phyloP scores from a whole-genome alignment of 257 asterid species.

The Solanum ossicruentum region DNA sequence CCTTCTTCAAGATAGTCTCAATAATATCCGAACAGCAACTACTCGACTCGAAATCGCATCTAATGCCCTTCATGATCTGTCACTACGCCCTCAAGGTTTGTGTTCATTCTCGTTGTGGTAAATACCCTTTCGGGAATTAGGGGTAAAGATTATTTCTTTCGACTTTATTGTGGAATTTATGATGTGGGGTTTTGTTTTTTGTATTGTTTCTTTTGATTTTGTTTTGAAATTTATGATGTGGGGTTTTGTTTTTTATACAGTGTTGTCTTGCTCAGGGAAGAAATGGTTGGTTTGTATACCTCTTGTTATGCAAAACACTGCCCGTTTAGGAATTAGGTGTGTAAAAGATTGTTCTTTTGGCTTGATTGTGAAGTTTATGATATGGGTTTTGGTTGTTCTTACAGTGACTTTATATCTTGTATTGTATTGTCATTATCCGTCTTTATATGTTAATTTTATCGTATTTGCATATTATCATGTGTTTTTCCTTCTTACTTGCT shows the following conservation, averaged over 20 bases:
- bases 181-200: not conserved
- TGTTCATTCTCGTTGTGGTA: not conserved
- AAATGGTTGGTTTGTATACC: not conserved
- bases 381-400: not conserved
- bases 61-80: constrained; percentile 70
- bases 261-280: not conserved
- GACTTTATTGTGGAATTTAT: too few species aligned
- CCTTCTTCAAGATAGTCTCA: constrained; percentile 72
- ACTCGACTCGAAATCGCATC: constrained; percentile 76
- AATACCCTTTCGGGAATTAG: not conserved
- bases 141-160: not conserved
- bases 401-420: too few species aligned
- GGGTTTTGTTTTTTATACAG: not conserved
- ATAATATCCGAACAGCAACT: constrained; percentile 74
- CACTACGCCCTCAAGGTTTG: constrained; percentile 68
- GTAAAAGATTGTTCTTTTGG: too few species aligned
- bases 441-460: too few species aligned
- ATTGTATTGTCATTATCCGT: too few species aligned
- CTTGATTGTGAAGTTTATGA: not conserved
- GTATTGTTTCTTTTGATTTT: not conserved
- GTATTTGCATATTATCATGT: too few species aligned
- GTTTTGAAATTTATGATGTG: not conserved
- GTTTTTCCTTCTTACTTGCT: too few species aligned
- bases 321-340: not conserved
- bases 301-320: not conserved